Evolutionary conservation across 2,329 filamentous ascomycete species (phyloP), one percentile per base, ranked within the genome.

Genomic region (Apiospora hydei): DNA sequence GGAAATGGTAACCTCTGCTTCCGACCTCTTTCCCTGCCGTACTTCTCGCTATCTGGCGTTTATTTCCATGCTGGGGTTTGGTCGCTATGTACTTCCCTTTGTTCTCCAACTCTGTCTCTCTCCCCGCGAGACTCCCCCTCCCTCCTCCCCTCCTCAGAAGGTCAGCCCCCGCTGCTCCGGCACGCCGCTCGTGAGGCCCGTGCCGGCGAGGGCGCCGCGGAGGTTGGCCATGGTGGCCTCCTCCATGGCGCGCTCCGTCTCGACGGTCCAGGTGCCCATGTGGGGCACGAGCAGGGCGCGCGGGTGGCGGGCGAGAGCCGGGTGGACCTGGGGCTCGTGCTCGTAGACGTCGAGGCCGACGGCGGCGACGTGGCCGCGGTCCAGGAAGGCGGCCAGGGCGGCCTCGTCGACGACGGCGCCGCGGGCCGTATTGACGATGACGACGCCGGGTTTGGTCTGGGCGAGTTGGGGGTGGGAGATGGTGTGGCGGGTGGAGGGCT

Each of bases 321-420:
- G 91, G 78, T 96, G 93, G 41, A 97, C 84, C 72, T 89, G 86
- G 0, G 94, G 94, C 81, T 97, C 94, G 49, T 95, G 86, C 80
- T 97, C 94, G 78, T 91, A 97, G 69, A 97, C 94, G 80, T 97
- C 94, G 6, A 97, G 86, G 1, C 94, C 94, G 18, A 86, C 91
- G 14, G 90, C 92, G 75, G 87, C 87, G 57, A 97, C 93, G 72
- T 90, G 89, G 8, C 94, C 93, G 21, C 84, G 86, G 26, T 92
- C 87, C 1, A 97, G 86, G 0, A 94, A 93, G 64, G 90, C 84
- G 7, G 95, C 94, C 10, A 97, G 88, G 1, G 94, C 94, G 8
- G 86, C 91, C 82, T 97, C 94, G 77, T 97, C 92, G 78, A 97
- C 93, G 71, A 96, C 90, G 43, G 93, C 93, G 34, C 94, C 94